Conservation (phyloP, 2,329 filamentous ascomycete genomes). For the Neophaeococcomyces mojaviensis region DNA sequence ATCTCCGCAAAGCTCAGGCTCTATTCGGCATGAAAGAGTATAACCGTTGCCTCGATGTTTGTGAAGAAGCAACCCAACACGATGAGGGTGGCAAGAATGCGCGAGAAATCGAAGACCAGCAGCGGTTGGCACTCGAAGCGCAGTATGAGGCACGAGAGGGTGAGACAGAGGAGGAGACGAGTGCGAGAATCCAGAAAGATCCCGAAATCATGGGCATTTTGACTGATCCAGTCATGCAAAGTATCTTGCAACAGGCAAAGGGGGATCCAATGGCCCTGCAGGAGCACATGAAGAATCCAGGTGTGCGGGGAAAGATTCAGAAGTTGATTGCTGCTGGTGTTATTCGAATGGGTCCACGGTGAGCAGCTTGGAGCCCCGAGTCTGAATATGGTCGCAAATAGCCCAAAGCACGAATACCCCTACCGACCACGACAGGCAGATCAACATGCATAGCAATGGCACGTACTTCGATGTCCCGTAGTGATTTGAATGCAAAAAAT, state of each 20-base stretch:
- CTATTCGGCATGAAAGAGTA: slow-evolving; percentile 98
- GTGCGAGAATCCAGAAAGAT: slow-evolving; percentile 80
- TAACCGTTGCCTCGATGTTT: slow-evolving; percentile 86
- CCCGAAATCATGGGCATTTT: slow-evolving; percentile 70
- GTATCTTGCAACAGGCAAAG: slow-evolving; percentile 93
- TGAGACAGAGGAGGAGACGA: slow-evolving; percentile 92
- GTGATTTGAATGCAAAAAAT: no score
- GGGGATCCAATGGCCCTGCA: slow-evolving; percentile 83
- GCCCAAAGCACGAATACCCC: no score
- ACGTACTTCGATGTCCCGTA: no score
- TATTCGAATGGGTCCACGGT: slow-evolving; percentile 62
- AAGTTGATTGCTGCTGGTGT: slow-evolving; percentile 90
- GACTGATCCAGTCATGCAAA: slow-evolving; percentile 95
- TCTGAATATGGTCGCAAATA: no score
- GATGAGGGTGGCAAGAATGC: slow-evolving; percentile 75
- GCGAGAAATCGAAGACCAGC: slow-evolving; percentile 86
- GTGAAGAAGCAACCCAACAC: slow-evolving; percentile 68
- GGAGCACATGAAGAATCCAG: slow-evolving; percentile 94
- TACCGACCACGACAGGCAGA: no score
- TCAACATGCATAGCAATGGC: no score
- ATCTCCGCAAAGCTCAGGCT: slow-evolving; percentile 92
- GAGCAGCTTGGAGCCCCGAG: no score
- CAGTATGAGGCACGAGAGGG: slow-evolving; percentile 87
- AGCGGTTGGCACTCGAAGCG: slow-evolving; percentile 81
- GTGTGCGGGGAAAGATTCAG: slow-evolving; percentile 80